Base-by-base conservation (phyloP, 2,329 filamentous ascomycete species). In the Phyllosticta citriasiana region DNA sequence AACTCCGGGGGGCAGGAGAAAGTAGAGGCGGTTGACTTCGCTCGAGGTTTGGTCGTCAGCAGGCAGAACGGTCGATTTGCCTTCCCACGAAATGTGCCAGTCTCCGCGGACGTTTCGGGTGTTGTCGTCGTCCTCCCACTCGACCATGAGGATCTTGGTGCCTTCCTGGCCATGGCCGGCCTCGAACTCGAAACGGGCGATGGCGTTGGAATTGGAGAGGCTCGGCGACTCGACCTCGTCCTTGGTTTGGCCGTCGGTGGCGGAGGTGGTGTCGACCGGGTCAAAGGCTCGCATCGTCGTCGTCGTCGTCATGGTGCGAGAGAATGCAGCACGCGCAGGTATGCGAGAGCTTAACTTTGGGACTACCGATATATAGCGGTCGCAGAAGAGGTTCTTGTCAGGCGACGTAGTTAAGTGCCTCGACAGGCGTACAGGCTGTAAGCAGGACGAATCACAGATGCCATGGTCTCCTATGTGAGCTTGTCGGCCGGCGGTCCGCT, bases 141-240 rank as follows among this genome's bases (percentile, higher is more conserved):
- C 91, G 50, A 96, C 87, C 90, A 96, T 94, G 67, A 96, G 78
- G 65, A 96, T 87, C 78, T 96, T 96, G 64, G 90, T 95, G 51
- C 91, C 91, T 65, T 92, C 88, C 68, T 90, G 89, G 57, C 85
- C 88, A 71, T 83, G 84, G 40, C 86, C 87, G 0, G 84, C 80
- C 74, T 92, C 88, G 71, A 96, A 95, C 72, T 96, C 91, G 74
- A 95, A 96, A 63, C 91, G 86, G 54, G 90, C 88, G 54, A 91
- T 79, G n/a, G 87, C 87, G 61, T 81, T 82, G 55, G 69, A 79
- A 69, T 71, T 77, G 58, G 77, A 79, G 62, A 79, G 73, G 65
- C 76, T 77, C 30, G 78, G 78, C 33, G 76, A 78, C 66, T 80
- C 73, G 61, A 76, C 73, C 63, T 76, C 71, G 64, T 76, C 74